Base-by-base conservation (phyloP, 73 alveolate genomes). In the Tetrahymena borealis region DNA sequence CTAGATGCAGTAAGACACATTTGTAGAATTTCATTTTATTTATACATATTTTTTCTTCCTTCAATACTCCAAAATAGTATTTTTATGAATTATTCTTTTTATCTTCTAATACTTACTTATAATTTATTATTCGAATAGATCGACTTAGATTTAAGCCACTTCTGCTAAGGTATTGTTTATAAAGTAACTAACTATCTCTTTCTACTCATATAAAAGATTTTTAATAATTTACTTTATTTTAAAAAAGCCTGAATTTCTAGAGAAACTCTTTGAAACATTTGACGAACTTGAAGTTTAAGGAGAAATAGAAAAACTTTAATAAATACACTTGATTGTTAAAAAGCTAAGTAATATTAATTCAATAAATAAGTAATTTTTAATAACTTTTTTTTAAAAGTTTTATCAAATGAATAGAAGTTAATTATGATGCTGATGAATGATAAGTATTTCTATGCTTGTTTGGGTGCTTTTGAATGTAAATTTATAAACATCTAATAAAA, bases 1-100 rank as follows among this genome's bases (percentile, higher is more conserved):
- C 85, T 60, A 60, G 85, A 60, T 24, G 85, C 85, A 60, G 85
- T 60, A 60, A 60, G 85, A 60, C 85, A 60, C 85, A 60, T 60
- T 60, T 60, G 85, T 60, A 60, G 85, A 60, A 60, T 24, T 60
- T 24, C 9, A 60, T 60, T 60, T 60, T 60, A 60, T 60, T n/a
- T n/a, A n/a, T n/a, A n/a, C n/a, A n/a, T n/a, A n/a, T n/a, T n/a
- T n/a, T n/a, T n/a, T n/a, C n/a, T n/a, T n/a, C n/a, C n/a, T n/a
- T n/a, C n/a, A n/a, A n/a, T n/a, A n/a, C n/a, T n/a, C 85, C 28
- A 24, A 60, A 60, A 60, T 60, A 60, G n/a, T 60, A 24, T 24
- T 60, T 20, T 60, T 7, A n/a, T 24, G 28, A 60, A 60, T 24
- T n/a, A 60, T 60, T 60, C n/a, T 35, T 20, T 20, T 60, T 60